Evolutionary conservation across 2,329 filamentous ascomycete genomes (phyloP).

Genomic region (Trichophyton equinum): DNA sequence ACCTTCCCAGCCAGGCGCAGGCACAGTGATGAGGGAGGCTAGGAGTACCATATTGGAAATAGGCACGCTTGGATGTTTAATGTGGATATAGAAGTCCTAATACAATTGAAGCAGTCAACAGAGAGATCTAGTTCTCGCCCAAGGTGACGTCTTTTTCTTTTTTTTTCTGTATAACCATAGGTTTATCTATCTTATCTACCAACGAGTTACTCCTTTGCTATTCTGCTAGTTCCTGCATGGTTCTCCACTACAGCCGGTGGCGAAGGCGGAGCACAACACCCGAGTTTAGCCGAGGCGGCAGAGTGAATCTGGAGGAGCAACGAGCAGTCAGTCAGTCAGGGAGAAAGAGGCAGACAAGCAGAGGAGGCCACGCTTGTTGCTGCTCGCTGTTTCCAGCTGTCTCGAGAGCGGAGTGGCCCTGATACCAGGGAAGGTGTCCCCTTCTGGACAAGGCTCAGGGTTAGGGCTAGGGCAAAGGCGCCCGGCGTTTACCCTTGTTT

Average conservation of each 20-base stretch:
- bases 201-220: too few relatives aligned
- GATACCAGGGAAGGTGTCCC: not conserved
- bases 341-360: not conserved
- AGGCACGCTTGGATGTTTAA: not conserved
- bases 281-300: not conserved
- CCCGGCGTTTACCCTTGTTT: not conserved
- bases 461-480: not conserved
- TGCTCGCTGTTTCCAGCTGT: too few relatives aligned
- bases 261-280: not conserved
- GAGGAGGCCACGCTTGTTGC: not conserved
- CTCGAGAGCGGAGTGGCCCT: too few relatives aligned
- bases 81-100: constrained; percentile 1
- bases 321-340: not conserved
- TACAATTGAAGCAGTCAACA: not conserved
- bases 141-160: not conserved
- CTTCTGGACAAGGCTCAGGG: not conserved
- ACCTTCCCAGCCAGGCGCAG: constrained; percentile 21
- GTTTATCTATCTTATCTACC: too few relatives aligned
- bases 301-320: too few relatives aligned
- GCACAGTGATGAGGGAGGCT: not conserved
- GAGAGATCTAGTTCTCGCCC: not conserved
- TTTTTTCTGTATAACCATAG: not conserved
- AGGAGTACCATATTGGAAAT: not conserved
- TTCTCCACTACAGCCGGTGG: not conserved
- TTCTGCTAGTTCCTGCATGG: not conserved